Evolutionary conservation across 768 basidiomycete genomes (phyloP), one percentile per base, ranked within the genome.

Genomic region (Auriculariales sp.): DNA sequence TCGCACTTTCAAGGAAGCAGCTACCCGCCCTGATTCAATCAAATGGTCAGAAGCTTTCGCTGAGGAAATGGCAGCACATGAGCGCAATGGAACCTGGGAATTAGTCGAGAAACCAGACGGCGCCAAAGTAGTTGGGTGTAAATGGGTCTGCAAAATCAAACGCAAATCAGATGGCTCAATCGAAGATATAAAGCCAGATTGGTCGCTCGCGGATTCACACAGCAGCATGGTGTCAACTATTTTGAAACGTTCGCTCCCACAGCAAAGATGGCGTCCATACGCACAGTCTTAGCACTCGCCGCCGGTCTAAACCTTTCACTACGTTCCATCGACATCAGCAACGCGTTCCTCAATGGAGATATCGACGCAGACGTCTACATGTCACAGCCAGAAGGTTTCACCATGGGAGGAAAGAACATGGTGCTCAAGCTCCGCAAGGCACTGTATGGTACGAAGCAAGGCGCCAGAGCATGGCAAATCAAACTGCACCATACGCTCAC

Each of bases 311-410:
- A 58, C 42, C 48, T 36, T 27, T 4, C 27, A 12, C 31, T 51
- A 3, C 34, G 44, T 2, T 57, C 58, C 19, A 58, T 67, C 46
- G 64, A 68, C 14, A 49, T 67, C 0, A 59, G 55, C 2, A 56
- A 57, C 0, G 61, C 61, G 0, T 67, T 64, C 47, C 55, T 68
- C 0, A 61, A 68, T 39, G 56, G 62, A 1, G 22, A 53, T 0
- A 50, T 66, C 0, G 39, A 62, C 31, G 65, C 65, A 30, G 61
- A 65, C n/a, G 56, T 67, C 0, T 66, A 64, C 42, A 66, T 66
- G 63, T 32, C 47, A 0, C 64, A 63, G 24, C 64, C 58, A 0
- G 50, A 61, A 9, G 61, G 62, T 0, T 61, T 54, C 35, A 27
- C 24, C 7, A 19, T 25, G 31, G 49, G 33, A 29, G 39, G 22